phyloP scores from a whole-genome alignment of 495 filamentous ascomycete species.

The Podospora comata region DNA sequence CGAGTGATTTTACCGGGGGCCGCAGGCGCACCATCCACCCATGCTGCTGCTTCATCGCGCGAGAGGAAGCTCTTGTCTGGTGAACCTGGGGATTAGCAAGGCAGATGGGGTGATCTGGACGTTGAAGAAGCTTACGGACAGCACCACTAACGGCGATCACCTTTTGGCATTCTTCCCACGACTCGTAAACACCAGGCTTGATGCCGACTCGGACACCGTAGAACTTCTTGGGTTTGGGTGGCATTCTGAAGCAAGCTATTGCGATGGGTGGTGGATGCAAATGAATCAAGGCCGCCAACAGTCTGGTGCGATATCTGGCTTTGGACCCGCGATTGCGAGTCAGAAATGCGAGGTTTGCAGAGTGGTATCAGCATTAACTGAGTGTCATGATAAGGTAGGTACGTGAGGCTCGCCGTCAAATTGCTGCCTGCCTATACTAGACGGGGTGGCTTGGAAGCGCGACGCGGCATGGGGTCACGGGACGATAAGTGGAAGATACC shows the following conservation, averaged over 20 bases:
- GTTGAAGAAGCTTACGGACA: conserved; percentile 46
- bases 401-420: no score
- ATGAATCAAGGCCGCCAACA: no score
- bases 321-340: no score
- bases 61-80: conserved; percentile 82
- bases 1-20: conserved; percentile 37
- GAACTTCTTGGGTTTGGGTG: conserved; percentile 36
- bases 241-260: background rate
- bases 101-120: background rate
- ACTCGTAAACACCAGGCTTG: conserved; percentile 81
- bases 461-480: no score
- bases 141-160: conserved; percentile 82
- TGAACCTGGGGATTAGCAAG: background rate
- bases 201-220: conserved; percentile 81
- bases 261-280: no score
- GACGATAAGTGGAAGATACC: no score
- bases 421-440: no score
- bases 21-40: conserved; percentile 58
- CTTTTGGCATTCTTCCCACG: conserved; percentile 74
- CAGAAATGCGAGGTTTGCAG: no score
- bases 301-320: no score
- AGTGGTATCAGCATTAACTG: no score
- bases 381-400: no score
- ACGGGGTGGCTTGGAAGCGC: no score
- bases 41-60: conserved; percentile 73